A percentile compares a stretch with the other conserved stretches of the same genome.
phyloP scores from a whole-genome alignment of 305 asterid species.

The Fraxinus ornus region DNA sequence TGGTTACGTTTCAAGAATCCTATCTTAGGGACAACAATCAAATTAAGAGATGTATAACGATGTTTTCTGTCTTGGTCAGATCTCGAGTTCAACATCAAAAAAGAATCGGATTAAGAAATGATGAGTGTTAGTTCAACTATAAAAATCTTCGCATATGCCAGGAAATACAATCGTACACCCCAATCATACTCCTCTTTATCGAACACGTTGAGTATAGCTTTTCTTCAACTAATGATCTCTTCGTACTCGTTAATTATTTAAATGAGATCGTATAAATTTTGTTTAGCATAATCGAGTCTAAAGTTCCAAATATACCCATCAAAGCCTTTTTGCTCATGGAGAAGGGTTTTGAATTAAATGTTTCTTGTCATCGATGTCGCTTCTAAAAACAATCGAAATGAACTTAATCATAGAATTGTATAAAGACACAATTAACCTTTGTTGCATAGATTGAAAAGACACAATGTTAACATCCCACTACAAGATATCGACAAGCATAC shows the following conservation, averaged over 20 bases:
- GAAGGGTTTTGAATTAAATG: neutral
- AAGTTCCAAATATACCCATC: neutral
- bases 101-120: neutral
- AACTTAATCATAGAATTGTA: neutral
- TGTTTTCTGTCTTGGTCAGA: neutral
- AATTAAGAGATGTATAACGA: neutral
- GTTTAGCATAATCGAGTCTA: neutral
- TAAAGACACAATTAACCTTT: neutral
- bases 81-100: neutral
- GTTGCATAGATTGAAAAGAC: neutral
- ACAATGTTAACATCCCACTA: neutral
- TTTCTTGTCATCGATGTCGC: neutral
- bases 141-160: neutral
- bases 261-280: neutral
- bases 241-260: neutral
- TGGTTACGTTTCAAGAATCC: neutral
- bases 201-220: neutral
- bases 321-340: neutral
- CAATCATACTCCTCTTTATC: neutral
- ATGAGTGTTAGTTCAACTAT: neutral
- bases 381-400: neutral
- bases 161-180: neutral
- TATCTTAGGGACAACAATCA: neutral
- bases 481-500: neutral
- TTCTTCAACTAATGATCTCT: neutral